Base-by-base conservation (phyloP, 805 yeast species). In the Wickerhamia fluorescens region DNA sequence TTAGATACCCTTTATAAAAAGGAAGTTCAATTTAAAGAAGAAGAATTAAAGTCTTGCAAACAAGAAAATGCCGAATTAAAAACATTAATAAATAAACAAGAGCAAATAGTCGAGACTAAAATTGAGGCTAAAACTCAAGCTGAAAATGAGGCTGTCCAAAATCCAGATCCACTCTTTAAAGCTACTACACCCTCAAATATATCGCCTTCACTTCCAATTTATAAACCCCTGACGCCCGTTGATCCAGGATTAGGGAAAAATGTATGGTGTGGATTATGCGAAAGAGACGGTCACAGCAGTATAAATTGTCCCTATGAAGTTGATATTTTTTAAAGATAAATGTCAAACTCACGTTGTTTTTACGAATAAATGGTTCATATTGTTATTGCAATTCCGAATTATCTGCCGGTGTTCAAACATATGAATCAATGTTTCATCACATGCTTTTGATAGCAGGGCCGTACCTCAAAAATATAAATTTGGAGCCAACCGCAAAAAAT, bases 261-360 rank as follows among this genome's bases (percentile, higher is more conserved):
- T 16, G 67, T 73, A 37, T 89, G 96, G 95, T 89, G 98, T 58
- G 95, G 94, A 0, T 62, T 86, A 30, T 89, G 98, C 58, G 97
- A 89, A 51, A 63, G 85, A 31, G 77, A 74, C 25, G 98, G 97
- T 1, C 98, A 89, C 49, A 78, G 76, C 27, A 81, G 92, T 39
- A 64, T 78, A 17, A 86, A 86, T 32, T 89, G 98, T 55, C 96
- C 96, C 0, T 86, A 73, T 49, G 94, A 79, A 41, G 71, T 73
- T 40, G 79, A 73, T 38, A 57, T 69, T 34, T 73, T 68, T 38
- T 69, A 50, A 40, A 10, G 7, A 18, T 18, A 7, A 18, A 8
- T 10, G 10, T 18, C 20, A 18, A 8, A 7, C 7, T 18, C 24
- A 22, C 11, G n/a, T n/a, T n/a, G n/a, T n/a, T n/a, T n/a, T n/a